Conservation (phyloP, 306 rosid species). For the Vigna nakashimae region DNA sequence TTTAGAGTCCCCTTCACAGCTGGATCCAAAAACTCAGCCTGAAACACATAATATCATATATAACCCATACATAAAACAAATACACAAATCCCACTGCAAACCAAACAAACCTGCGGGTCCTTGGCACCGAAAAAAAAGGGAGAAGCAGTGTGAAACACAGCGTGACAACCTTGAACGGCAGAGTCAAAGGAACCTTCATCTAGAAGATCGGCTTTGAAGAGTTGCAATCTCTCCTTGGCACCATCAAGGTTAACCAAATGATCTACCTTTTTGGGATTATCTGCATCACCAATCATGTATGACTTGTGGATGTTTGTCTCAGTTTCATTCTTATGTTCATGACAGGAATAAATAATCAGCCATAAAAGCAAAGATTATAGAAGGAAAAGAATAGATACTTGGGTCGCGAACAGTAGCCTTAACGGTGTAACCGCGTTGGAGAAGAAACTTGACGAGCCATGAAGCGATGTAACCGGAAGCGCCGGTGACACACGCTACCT, state of each 20-base stretch:
- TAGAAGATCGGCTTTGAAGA: slow-evolving; percentile 50
- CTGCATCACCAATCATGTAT: slow-evolving; percentile 15
- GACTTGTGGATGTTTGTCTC: too few relatives aligned
- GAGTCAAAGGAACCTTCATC: slow-evolving; percentile 45
- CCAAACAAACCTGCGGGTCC: slow-evolving; percentile 54
- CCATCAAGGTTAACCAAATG: slow-evolving; percentile 57
- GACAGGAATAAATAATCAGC: neutral
- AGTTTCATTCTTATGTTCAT: too few relatives aligned
- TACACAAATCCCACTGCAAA: neutral
- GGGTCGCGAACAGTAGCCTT: slow-evolving; percentile 56
- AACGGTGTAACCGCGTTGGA: slow-evolving; percentile 56
- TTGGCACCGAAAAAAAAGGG: slow-evolving; percentile 8
- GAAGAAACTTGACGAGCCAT: slow-evolving; percentile 55
- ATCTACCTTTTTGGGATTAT: slow-evolving; percentile 41
- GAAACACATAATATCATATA: neutral
- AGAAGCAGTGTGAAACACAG: slow-evolving; percentile 60
- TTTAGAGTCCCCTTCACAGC: slow-evolving; percentile 50
- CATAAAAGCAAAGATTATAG: neutral
- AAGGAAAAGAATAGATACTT: neutral
- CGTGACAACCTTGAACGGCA: slow-evolving; percentile 51
- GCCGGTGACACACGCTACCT: slow-evolving; percentile 55
- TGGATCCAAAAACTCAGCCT: slow-evolving; percentile 47
- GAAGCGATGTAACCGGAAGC: slow-evolving; percentile 63
- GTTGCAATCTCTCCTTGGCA: slow-evolving; percentile 56
- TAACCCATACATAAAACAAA: neutral